Base-by-base conservation (phyloP, 78 protist species). In the Chrysochromulina parva region DNA sequence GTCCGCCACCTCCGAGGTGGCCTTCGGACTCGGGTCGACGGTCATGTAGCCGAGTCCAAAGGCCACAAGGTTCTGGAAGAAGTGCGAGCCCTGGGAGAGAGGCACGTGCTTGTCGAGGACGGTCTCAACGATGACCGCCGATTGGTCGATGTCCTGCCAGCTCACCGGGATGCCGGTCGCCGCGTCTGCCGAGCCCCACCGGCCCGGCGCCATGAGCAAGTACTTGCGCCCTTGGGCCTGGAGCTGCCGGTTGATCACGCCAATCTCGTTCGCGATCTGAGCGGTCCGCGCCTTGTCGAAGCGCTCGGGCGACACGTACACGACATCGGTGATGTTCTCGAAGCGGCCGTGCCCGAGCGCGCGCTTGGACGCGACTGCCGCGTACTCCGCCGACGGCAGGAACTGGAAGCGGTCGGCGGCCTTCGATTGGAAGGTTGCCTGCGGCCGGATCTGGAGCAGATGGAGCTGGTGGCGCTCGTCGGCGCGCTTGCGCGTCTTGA, bases 311-410 rank as follows among this genome's bases (percentile, higher is more conserved):
- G 84, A 16, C 7, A 74, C 84, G 55, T 48, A 74, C n/a, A 74
- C 26, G 14, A 74, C 84, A 55, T 74, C 84, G 24, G 24, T 3
- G 84, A 74, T 74, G n/a, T 19, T 1, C 52, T 74, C 54, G 55
- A 74, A 74, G 57, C 26, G 17, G 84, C 84, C 84, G 84, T 74
- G 84, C 57, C 84, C 84, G 84, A 74, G 84, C 22, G 84, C 84
- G 84, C 9, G 22, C 67, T 24, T 67, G 76, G 76, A 67, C 14
- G 76, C 54, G n/a, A 74, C 26, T 54, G 57, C 55, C n/a, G 84
- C 53, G 55, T 74, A 16, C 14, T 74, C 24, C 24, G 24, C 6
- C 10, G 57, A 13, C n/a, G 84, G 84, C 19, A 74, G 84, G 84
- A 48, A 74, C 24, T 2, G 1, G 84, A 74, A 74, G 84, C 84